Evolutionary conservation across 1,139 yeast genomes (phyloP), one percentile per base, ranked within the genome.

Genomic region (Pichia sp.): DNA sequence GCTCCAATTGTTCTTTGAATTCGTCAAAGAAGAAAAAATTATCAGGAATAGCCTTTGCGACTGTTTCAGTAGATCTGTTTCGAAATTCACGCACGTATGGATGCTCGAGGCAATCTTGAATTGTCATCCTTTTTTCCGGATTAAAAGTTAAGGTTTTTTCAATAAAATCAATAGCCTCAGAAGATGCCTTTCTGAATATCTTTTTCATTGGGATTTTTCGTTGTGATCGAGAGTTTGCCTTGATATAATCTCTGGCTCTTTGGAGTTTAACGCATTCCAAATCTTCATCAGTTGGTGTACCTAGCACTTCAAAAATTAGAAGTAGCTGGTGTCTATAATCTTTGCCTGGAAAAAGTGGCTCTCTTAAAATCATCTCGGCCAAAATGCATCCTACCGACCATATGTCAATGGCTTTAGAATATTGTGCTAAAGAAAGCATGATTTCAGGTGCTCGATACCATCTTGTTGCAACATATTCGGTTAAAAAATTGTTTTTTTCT

Each of bases 361-460:
- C 74, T 36, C 95, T 87, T 46, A 81, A 71, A 40, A 88, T 71
- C 86, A 92, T 82, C 64, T 92, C 98, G 1, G 96, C 97, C 48
- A 92, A 67, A 46, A 92, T 90, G 64, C 98, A 92, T 4, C 98
- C 98, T 39, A 88, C 90, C 2, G 95, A 83, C 98, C 98, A 92
- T 50, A 92, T 81, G 64, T 92, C 98, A 57, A 92, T 90, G 23
- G 97, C 96, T 49, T 90, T 85, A 29, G 96, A 85, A 65, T 92
- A 92, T 60, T 85, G 90, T 50, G 90, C 92, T 58, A 88, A 84
- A 1, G 97, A 86, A 45, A 92, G 72, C 97, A 90, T 90, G 61
- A 90, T 90, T 60, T 90, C 97, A 0, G 97, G 97, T 1, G 97
- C 97, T 44, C 97, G 71, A 65, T 90, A 90, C 97, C 97, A 90